Evolutionary conservation across 2,329 filamentous ascomycete genomes (phyloP), one percentile per base, ranked within the genome.

Genomic region (Pyricularia pennisetigena): DNA sequence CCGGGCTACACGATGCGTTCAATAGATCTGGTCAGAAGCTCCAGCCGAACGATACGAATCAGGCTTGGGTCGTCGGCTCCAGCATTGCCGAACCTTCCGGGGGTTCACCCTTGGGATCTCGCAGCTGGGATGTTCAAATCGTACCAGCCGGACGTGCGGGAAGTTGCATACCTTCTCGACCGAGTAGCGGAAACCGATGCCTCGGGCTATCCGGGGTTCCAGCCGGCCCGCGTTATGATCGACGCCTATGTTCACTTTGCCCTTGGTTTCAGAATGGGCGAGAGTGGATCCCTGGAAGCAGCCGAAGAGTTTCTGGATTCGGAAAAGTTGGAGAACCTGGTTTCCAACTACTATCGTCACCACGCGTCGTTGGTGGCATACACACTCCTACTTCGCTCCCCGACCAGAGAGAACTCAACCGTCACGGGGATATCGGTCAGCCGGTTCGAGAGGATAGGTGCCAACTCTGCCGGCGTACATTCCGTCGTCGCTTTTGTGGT

Each of bases 181-280:
- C 23, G 24, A 20, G 59, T 62, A 8, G 59, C 59, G 2, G 59
- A 28, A 8, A 28, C 23, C 1, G 59, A 62, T 20, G 10, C 23
- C 4, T 20, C 9, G 12, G 59, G 59, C 4, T 62, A 62, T n/a
- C 64, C 64, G 8, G 10, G 12, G 6, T 66, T 66, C 16, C 41
- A 28, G 20, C 64, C 64, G 14, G 64, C 64, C 64, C 70, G 72
- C 0, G 68, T 79, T 12, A 74, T 75, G 16, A 72, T 74, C 2
- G 76, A 79, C 30, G 68, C 75, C 41, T 71, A 74, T 23, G 76
- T 79, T 73, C 75, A 74, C 49, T 74, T 76, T 14, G 76, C 76
- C 0, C 69, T 79, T 35, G 73, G 73, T 2, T 71, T 76, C 69
- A 71, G 72, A 14, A 70, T 70, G 65, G 72, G 71, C 26, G 70